Base-by-base conservation (phyloP, 805 yeast species). In the Saccharomyces mikatae region DNA sequence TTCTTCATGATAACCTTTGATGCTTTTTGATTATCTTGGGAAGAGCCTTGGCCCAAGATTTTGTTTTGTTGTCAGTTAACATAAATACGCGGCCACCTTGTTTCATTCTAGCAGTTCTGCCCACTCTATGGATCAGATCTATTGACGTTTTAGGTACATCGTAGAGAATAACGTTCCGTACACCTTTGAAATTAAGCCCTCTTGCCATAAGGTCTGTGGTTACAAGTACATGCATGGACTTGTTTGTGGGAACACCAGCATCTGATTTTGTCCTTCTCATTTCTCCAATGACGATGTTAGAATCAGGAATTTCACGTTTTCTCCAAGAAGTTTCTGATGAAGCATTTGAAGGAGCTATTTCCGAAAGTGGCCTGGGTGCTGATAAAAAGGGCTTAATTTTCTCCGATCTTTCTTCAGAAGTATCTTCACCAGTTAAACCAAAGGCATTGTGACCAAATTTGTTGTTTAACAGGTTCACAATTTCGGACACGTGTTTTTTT, bases 91-190 rank as follows among this genome's bases (percentile, higher is more conserved):
- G 78, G 13, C 99, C 99, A 41, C 86, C 77, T 64, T 86, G 89
- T 48, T 86, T 87, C 87, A 91, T 84, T 67, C 99, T 75, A 2
- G 97, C 97, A 0, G 97, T 92, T 71, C 99, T 80, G 1, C 99
- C 99, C 1, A 89, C 86, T 57, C 99, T 76, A 68, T 92, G 98
- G 22, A 92, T 82, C 56, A 92, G 74, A 70, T 92, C 98, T 21
- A 89, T 84, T 0, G 97, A 81, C 14, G 86, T 84, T 52, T 80
- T 79, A 5, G 99, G 99, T 48, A 90, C 81, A 65, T 92, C 97
- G 73, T 84, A 86, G 51, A 94, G 72, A 28, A 92, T 76, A 11
- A 92, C 88, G 62, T 90, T 90, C 60, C 90, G 79, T 30, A 94
- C 82, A 17, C 87, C 87, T 53, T 80, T 78, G 71, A 94, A 90